These are phyloP conservation scores for Euptelea pleiosperma DNA, from an alignment of 164 flowering plant species.

Conservation along the genomic window DNA sequence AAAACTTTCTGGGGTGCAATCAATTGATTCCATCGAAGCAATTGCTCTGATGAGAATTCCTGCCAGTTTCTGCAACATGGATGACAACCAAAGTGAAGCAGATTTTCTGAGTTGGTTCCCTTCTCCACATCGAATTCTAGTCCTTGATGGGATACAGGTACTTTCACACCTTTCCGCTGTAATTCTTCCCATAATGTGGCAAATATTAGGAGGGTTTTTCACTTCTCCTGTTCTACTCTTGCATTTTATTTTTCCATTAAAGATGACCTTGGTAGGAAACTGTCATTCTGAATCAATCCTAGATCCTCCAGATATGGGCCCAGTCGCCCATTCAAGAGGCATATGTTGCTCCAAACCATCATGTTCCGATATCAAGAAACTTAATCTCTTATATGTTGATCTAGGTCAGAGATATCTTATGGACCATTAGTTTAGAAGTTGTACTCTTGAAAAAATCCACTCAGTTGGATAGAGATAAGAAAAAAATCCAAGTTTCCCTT, in stretches of 20 bases:
- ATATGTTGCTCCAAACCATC: too few species aligned
- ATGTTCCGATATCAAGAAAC: too few species aligned
- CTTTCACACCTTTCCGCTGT: not conserved
- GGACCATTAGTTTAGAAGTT: not conserved
- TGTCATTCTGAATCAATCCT: not conserved
- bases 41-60: slow-evolving; percentile 74
- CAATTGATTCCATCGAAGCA: slow-evolving; percentile 69
- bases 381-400: not conserved
- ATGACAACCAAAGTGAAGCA: slow-evolving; percentile 25
- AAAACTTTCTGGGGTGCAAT: slow-evolving; percentile 75
- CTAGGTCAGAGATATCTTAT: not conserved
- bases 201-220: too few species aligned
- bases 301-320: not conserved
- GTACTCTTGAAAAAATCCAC: not conserved
- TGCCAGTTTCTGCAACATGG: slow-evolving; percentile 39
- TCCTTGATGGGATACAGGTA: slow-evolving; percentile 96
- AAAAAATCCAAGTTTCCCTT: too few species aligned
- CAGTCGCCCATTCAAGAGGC: not conserved
- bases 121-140: slow-evolving; percentile 59
- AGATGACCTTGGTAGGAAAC: not conserved
- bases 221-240: too few species aligned
- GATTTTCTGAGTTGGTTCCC: slow-evolving; percentile 51
- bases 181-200: too few species aligned
- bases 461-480: too few species aligned
- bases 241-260: not conserved